Percentiles rank a stretch among this genome's conserved stretches.
Conservation (phyloP, 2,329 filamentous ascomycete genomes). For the Aspergillus sp. region DNA sequence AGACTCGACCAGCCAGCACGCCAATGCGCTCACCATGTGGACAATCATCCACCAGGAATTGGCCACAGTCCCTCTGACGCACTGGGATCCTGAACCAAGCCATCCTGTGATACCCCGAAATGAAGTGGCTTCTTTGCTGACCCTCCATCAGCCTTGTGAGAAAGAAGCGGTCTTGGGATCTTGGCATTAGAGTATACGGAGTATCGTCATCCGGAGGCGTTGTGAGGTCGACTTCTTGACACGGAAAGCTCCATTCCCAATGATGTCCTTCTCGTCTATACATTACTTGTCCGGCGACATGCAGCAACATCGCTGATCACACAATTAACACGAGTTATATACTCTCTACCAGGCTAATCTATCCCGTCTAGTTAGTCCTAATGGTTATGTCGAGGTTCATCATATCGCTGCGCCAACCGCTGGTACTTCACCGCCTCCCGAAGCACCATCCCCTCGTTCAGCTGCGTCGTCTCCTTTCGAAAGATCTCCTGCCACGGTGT, state of each 20-base stretch:
- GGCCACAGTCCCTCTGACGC: neutral
- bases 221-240: no score
- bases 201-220: neutral
- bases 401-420: conserved; percentile 43
- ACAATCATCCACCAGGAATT: neutral
- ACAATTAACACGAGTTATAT: neutral
- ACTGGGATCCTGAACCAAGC: neutral
- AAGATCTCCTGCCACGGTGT: conserved; percentile 54
- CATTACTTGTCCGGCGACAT: no score
- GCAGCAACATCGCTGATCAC: neutral
- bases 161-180: conserved; percentile 1
- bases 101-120: no score
- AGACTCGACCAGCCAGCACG: neutral
- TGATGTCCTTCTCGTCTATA: no score
- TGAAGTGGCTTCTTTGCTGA: neutral
- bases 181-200: neutral
- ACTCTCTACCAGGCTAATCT: neutral
- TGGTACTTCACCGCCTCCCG: conserved; percentile 47
- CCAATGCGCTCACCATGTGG: neutral
- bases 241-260: neutral
- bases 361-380: conserved; percentile 15
- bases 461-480: conserved; percentile 44
- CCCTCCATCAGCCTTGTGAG: neutral
- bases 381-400: conserved; percentile 47
- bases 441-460: conserved; percentile 49